These are phyloP conservation scores for Penicillium rolfsii DNA, from an alignment of 2,329 filamentous ascomycete genomes.

Conservation along the genomic window DNA sequence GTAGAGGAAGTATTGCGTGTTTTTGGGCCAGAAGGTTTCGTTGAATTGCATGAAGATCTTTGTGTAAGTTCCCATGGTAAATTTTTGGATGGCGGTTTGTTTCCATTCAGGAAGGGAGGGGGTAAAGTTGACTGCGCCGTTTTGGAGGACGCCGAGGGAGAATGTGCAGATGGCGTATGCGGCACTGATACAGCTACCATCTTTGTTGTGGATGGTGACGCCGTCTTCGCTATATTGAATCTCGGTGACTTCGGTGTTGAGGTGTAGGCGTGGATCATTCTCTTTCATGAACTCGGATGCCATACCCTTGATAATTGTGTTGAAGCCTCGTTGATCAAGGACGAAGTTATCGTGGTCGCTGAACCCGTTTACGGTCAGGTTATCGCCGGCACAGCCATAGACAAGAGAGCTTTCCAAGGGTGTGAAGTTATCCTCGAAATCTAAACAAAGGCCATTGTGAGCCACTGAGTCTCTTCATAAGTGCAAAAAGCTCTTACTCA, in stretches of 20 bases:
- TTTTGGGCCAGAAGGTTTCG: conserved; percentile 64
- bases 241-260: conserved; percentile 59
- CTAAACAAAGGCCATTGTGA: conserved; percentile 30
- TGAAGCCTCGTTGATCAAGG: conserved; percentile 64
- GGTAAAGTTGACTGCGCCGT: conserved; percentile 60
- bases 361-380: conserved; percentile 65
- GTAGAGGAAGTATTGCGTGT: conserved; percentile 60
- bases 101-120: conserved; percentile 68
- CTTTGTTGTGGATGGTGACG: conserved; percentile 57
- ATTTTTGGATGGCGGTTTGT: conserved; percentile 63
- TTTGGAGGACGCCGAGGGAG: conserved; percentile 69
- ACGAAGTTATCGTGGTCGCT: conserved; percentile 66
- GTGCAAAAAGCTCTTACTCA: conserved; percentile 16
- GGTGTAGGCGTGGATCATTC: conserved; percentile 59
- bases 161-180: conserved; percentile 69
- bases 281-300: conserved; percentile 60
- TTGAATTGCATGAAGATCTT: conserved; percentile 73
- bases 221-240: conserved; percentile 57
- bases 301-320: conserved; percentile 59
- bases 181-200: conserved; percentile 62
- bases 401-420: conserved; percentile 55
- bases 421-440: conserved; percentile 10
- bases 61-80: conserved; percentile 72
- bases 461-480: background rate
- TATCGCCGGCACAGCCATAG: conserved; percentile 60